Evolutionary conservation across 2,329 filamentous ascomycete genomes (phyloP).

Genomic region (Alternaria angustiovoidea): DNA sequence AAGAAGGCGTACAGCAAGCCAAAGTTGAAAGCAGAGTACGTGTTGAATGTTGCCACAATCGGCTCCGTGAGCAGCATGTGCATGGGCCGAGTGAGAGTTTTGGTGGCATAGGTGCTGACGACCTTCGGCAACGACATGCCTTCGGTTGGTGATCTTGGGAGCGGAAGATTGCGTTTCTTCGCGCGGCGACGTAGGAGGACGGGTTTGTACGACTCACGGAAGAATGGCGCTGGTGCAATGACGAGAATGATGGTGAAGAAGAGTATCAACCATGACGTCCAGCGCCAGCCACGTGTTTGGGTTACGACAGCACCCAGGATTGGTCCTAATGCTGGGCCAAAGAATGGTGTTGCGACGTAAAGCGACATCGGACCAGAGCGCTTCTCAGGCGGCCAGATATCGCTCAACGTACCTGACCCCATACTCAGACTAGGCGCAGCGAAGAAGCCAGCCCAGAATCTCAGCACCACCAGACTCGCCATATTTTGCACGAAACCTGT

Average conservation of each 20-base stretch:
- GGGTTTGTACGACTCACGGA: conserved; percentile 63
- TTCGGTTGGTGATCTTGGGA: conserved; percentile 16
- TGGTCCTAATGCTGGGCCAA: conserved; percentile 47
- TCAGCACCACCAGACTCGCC: conserved; percentile 72
- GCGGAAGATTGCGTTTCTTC: conserved; percentile 20
- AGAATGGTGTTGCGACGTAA: conserved; percentile 48
- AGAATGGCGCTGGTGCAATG: conserved; percentile 49
- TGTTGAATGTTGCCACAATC: conserved; percentile 26
- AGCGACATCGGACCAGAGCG: conserved; percentile 41
- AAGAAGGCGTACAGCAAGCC: conserved; percentile 37
- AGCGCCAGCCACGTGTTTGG: conserved; percentile 51
- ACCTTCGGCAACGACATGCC: conserved; percentile 9
- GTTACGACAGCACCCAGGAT: conserved; percentile 53
- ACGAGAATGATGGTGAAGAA: conserved; percentile 48
- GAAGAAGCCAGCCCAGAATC: conserved; percentile 57
- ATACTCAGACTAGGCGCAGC: conserved; percentile 47
- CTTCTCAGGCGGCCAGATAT: conserved; percentile 42
- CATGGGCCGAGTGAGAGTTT: conserved; percentile 57
- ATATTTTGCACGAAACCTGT: conserved; percentile 66
- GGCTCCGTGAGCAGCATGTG: conserved; percentile 49
- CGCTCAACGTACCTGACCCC: conserved; percentile 50
- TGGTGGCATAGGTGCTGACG: conserved; percentile 16
- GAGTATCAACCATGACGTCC: conserved; percentile 51
- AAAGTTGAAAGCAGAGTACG: conserved; percentile 38
- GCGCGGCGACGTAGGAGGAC: conserved; percentile 52